Base-by-base conservation (phyloP, 1,139 yeast species). In the Suhomyces guaymorum region DNA sequence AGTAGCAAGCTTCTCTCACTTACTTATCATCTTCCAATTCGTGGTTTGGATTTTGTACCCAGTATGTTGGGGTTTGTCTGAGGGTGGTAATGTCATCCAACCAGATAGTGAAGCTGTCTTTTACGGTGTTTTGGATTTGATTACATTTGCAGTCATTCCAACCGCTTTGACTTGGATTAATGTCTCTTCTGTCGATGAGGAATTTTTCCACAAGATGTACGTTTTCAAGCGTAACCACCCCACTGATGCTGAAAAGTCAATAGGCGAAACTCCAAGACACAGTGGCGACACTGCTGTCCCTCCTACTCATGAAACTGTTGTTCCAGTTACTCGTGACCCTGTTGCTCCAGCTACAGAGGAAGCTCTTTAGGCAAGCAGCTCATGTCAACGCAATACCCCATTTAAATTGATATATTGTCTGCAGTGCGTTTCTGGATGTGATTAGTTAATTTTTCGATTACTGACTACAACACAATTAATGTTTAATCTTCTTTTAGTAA, bases 71-170 rank as follows among this genome's bases (percentile, higher is more conserved):
- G 85, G 78, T 54, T 63, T 80, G 39, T 61, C 74, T 45, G 85
- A 80, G 49, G 87, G 86, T 65, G 85, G 85, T 56, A 80, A 80
- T 51, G 74, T 64, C 27, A 78, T 80, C 44, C 76, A 74, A 47
- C 81, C 82, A 26, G 83, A 78, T 50, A 72, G 81, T n/a, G 85
- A 79, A 55, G 78, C 81, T 33, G 80, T 73, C 13, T 80, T 79
- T 60, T 78, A 75, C 48, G 86, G 86, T 61, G 61, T 80, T 32
- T 63, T 80, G 47, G 86, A 80, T 51, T 49, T 79, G 34, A 47
- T 71, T 30, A 59, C 62, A 33, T 75, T 74, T 50, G 66, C 63
- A 29, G 31, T 66, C 29, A 47, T 74, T 33, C 81, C 81, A 41
- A 49, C 61, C 18, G 32, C 49, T 13, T 56, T 66, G 41, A 61